Conservation (phyloP, 192 early-diverging fungal species). For the Glomus cerebriforme region DNA sequence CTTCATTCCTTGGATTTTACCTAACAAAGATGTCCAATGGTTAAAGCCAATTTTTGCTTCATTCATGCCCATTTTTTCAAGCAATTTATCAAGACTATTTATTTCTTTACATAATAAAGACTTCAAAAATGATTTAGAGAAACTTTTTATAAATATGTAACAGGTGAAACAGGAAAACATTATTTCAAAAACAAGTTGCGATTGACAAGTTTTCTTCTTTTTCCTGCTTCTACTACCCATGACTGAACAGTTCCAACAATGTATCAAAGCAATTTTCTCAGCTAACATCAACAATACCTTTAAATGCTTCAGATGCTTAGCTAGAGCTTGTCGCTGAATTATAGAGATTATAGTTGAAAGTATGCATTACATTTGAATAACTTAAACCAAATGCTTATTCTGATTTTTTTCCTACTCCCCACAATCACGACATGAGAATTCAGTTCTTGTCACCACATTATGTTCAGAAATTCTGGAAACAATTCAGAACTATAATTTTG, state of each 20-base stretch:
- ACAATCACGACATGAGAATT: too few species aligned
- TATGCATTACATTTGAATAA: too few species aligned
- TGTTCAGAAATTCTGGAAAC: too few species aligned
- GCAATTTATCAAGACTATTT: not conserved
- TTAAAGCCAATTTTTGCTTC: not conserved
- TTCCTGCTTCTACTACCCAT: conserved; percentile 1
- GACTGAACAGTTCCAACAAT: conserved; percentile 9
- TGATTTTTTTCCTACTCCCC: too few species aligned
- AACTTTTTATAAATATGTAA: too few species aligned
- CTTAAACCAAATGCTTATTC: too few species aligned
- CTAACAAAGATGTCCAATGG: conserved; percentile 15
- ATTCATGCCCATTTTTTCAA: not conserved
- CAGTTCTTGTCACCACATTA: too few species aligned
- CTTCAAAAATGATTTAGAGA: not conserved
- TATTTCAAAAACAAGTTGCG: not conserved
- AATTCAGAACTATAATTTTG: too few species aligned
- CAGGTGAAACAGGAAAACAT: not conserved
- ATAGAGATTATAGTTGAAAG: too few species aligned
- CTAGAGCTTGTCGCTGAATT: too few species aligned
- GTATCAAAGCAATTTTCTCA: conserved; percentile 9
- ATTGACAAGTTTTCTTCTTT: conserved; percentile 1
- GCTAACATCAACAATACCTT: conserved; percentile 1
- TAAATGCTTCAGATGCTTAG: not conserved
- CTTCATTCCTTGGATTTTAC: not conserved
- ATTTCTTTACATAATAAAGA: conserved; percentile 11